A percentile compares a stretch with the other conserved stretches of the same genome.
phyloP scores from a whole-genome alignment of 2,329 filamentous ascomycete species.

The Hymenoscyphus fraxineus region DNA sequence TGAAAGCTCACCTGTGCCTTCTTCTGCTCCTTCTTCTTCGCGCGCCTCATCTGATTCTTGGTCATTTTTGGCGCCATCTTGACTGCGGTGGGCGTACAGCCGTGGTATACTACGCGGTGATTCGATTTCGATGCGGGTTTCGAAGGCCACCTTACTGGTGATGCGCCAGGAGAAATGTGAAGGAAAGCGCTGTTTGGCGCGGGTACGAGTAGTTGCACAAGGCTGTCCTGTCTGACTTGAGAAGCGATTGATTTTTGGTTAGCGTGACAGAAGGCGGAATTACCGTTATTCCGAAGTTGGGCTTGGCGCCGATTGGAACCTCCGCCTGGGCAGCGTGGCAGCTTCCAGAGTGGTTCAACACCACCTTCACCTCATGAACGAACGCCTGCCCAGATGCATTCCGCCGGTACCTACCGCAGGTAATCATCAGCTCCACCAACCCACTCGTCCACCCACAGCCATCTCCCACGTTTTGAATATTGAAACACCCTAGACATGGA shows the following conservation, averaged over 20 bases:
- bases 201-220: background rate
- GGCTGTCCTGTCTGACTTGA: background rate
- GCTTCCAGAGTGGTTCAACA: no score
- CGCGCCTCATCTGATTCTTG: constrained; percentile 90
- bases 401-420: no score
- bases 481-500: no score
- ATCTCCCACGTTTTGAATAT: no score
- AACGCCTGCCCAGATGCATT: no score
- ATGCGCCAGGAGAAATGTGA: background rate
- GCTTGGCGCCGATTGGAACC: no score
- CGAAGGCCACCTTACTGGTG: background rate
- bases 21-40: constrained; percentile 92
- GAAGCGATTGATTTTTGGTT: background rate
- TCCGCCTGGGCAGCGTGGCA: no score
- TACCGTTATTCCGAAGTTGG: no score
- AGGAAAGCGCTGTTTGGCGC: background rate
- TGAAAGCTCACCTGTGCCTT: constrained; percentile 51
- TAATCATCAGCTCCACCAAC: no score
- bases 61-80: constrained; percentile 72
- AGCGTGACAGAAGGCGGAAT: no score
- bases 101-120: background rate
- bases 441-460: no score
- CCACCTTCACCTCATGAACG: no score
- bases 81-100: constrained; percentile 28
- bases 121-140: background rate